phyloP scores from a whole-genome alignment of 2,329 filamentous ascomycete species.

The Pleoardoris graminearum region DNA sequence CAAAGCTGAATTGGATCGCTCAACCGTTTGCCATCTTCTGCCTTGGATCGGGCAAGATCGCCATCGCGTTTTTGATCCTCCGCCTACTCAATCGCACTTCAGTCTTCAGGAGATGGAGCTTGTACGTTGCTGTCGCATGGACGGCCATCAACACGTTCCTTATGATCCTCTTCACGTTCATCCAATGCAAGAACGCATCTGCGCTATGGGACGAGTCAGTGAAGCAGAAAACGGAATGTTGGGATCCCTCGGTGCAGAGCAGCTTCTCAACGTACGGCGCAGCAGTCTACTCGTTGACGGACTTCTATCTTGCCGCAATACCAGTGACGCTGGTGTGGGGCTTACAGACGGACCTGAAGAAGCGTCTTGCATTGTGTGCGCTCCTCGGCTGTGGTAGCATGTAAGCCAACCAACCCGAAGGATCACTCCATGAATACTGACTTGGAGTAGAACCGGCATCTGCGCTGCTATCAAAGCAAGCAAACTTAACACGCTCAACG shows the following conservation, averaged over 20 bases:
- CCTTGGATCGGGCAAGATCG: constrained; percentile 21
- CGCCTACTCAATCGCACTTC: constrained; percentile 22
- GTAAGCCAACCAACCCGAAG: constrained; percentile 10
- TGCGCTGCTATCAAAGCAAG: constrained; percentile 22
- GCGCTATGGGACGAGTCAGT: constrained; percentile 20
- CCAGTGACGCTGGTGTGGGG: constrained; percentile 23
- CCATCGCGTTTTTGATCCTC: constrained; percentile 23
- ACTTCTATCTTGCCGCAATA: constrained; percentile 21
- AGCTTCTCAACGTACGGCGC: constrained; percentile 24
- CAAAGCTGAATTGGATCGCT: constrained; percentile 25
- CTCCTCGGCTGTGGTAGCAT: constrained; percentile 24
- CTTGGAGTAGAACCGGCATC: constrained; percentile 18
- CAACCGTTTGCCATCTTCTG: constrained; percentile 23
- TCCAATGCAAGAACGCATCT: constrained; percentile 21
- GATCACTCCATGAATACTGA: background rate
- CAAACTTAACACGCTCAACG: constrained; percentile 18
- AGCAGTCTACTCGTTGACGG: constrained; percentile 15
- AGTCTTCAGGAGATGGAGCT: constrained; percentile 17
- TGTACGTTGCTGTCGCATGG: constrained; percentile 17
- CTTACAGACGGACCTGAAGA: constrained; percentile 20
- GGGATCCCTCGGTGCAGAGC: constrained; percentile 21
- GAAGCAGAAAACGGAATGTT: constrained; percentile 19
- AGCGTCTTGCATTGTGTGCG: constrained; percentile 20
- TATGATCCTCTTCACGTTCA: constrained; percentile 25
- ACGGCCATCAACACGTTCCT: constrained; percentile 23